Evolutionary conservation across 371 early-diverging fungal species (phyloP).

Genomic region (Chytridium lagenaria): DNA sequence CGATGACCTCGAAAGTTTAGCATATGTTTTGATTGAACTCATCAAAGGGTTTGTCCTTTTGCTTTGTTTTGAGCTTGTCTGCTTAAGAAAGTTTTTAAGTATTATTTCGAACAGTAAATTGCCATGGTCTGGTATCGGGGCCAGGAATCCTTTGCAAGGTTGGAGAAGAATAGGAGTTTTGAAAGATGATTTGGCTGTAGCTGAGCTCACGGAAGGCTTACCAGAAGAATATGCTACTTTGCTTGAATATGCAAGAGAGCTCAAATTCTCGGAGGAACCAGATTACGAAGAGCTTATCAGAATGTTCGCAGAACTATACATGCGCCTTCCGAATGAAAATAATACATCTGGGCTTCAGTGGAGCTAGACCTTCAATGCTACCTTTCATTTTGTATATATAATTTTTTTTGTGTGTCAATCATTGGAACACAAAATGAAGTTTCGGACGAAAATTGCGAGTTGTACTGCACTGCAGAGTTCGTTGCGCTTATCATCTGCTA

Average conservation of each 20-base stretch:
- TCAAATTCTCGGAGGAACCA: slow-evolving; percentile 61
- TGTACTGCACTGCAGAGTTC: not conserved
- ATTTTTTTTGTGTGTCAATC: no score
- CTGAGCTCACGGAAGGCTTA: slow-evolving; percentile 55
- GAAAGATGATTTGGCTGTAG: slow-evolving; percentile 51
- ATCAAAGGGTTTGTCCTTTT: slow-evolving; percentile 48
- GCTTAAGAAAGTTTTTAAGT: no score
- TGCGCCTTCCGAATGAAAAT: slow-evolving; percentile 9
- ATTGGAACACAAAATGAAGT: no score
- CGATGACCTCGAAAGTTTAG: slow-evolving; percentile 71
- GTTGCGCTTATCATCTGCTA: not conserved
- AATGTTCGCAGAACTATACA: slow-evolving; percentile 39
- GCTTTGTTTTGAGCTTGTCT: no score
- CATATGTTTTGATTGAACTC: slow-evolving; percentile 64
- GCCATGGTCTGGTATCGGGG: slow-evolving; percentile 68
- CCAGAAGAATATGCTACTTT: slow-evolving; percentile 55
- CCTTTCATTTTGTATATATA: not conserved
- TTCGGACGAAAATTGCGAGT: slow-evolving; percentile 12
- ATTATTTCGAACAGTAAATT: slow-evolving; percentile 35
- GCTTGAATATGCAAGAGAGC: slow-evolving; percentile 56
- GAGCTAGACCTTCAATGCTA: not conserved
- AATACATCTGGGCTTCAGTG: not conserved
- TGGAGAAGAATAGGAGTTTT: slow-evolving; percentile 58
- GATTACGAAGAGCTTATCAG: slow-evolving; percentile 50
- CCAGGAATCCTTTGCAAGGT: slow-evolving; percentile 56